Percentiles rank a stretch among this genome's conserved stretches.
phyloP scores from a whole-genome alignment of 2,329 filamentous ascomycete genomes.

The Verticillium albo-atrum region DNA sequence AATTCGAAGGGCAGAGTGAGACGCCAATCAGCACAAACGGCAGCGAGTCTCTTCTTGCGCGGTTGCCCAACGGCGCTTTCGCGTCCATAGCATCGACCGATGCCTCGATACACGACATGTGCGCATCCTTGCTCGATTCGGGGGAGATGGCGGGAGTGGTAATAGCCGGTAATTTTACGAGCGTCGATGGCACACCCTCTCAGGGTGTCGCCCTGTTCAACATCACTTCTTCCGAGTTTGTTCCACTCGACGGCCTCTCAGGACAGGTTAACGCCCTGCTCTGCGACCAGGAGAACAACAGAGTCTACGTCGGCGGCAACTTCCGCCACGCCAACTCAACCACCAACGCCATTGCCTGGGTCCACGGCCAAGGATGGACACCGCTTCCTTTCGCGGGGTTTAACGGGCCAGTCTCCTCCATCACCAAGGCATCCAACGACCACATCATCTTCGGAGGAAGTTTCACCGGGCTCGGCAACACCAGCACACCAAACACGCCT shows the following conservation, averaged over 20 bases:
- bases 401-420: constrained; percentile 86
- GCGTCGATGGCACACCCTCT: constrained; percentile 70
- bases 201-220: constrained; percentile 80
- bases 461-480: constrained; percentile 85
- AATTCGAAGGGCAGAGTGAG: constrained; percentile 77
- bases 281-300: constrained; percentile 72
- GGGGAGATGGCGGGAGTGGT: constrained; percentile 70
- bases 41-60: constrained; percentile 73
- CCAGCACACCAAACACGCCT: constrained; percentile 59
- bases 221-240: constrained; percentile 63
- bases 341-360: constrained; percentile 80
- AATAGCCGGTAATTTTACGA: constrained; percentile 93
- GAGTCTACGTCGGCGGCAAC: constrained; percentile 87
- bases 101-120: constrained; percentile 85
- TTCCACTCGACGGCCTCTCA: constrained; percentile 71
- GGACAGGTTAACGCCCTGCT: constrained; percentile 79
- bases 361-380: constrained; percentile 61
- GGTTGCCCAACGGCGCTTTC: constrained; percentile 82
- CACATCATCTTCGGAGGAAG: constrained; percentile 89
- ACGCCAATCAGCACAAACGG: constrained; percentile 65
- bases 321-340: constrained; percentile 78
- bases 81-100: constrained; percentile 71
- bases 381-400: constrained; percentile 89
- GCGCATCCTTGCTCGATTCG: constrained; percentile 64
- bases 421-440: constrained; percentile 72